phyloP scores from a whole-genome alignment of 148 eudicot species.

The Nepenthes gracilis region DNA sequence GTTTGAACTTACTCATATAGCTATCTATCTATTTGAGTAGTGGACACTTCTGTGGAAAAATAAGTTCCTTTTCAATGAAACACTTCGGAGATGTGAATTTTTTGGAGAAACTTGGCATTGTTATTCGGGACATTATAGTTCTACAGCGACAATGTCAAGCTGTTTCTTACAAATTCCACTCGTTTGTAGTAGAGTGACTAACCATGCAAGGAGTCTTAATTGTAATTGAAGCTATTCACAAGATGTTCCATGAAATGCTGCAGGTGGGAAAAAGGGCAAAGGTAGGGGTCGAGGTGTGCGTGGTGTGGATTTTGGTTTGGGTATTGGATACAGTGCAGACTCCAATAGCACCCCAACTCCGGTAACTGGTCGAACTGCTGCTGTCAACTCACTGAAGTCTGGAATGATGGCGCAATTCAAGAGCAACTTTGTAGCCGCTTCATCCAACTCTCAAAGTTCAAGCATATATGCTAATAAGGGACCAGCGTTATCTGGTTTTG shows the following conservation, averaged over 20 bases:
- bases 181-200: neutral
- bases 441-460: constrained; percentile 45
- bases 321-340: constrained; percentile 76
- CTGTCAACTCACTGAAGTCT: constrained; percentile 69
- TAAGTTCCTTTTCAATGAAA: too few relatives aligned
- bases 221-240: neutral
- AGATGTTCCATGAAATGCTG: constrained; percentile 6
- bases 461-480: constrained; percentile 27
- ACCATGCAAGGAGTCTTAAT: neutral
- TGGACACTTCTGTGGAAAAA: too few relatives aligned
- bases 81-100: too few relatives aligned
- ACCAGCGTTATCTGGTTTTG: constrained; percentile 64
- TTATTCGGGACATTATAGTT: too few relatives aligned
- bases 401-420: constrained; percentile 78
- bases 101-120: too few relatives aligned
- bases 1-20: neutral
- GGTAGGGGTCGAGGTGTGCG: constrained; percentile 96
- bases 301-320: constrained; percentile 95
- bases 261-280: constrained; percentile 93
- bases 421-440: constrained; percentile 79
- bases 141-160: too few relatives aligned
- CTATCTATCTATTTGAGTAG: too few relatives aligned
- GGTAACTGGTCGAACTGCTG: constrained; percentile 50
- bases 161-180: too few relatives aligned
- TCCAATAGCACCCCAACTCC: constrained; percentile 35